Evolutionary conservation across 768 basidiomycete species (phyloP), one percentile per base, ranked within the genome.

Genomic region (Bullera alba): DNA sequence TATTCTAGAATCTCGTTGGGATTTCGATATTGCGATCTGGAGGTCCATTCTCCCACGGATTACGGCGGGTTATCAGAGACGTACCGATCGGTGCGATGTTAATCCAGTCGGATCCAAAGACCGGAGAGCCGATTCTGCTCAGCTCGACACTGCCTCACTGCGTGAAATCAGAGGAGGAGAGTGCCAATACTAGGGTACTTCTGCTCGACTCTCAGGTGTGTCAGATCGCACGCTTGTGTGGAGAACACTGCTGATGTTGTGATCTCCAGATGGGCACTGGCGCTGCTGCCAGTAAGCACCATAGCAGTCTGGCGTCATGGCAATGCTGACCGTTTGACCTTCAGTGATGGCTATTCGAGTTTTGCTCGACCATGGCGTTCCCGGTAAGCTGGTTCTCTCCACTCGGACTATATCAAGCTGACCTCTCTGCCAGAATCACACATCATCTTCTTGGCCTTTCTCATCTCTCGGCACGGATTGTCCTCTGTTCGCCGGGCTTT

Each of bases 291-390:
- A 51, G 65, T 67, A 32, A 56, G 65, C 58, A 12, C n/a, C 7
- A n/a, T 15, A 39, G 3, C 3, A 23, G 8, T 49, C 6, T 48
- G 38, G 34, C 15, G 5, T 32, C 23, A 7, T 28, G 19, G 44
- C 35, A 21, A 5, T 15, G 10, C 23, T 35, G 53, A 30, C 42
- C 14, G 35, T 53, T 43, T 34, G 87, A 3, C 8, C n/a, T 19
- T 84, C 84, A 17, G 86, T 96, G 71, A 96, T 97, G 93, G 85
- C 91, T 0, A 87, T 99, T 54, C 85, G 93, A 25, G 80, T 93
- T 10, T 76, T 96, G 8, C 78, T 97, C 16, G 93, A 99, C 67
- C 93, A 99, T 59, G 90, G 93, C 12, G 83, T 93, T 16, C 79
- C 71, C 48, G 81, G 90, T 70, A 81, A 85, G 53, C 10, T 32